Evolutionary conservation across 169 alveolate genomes (phyloP), one percentile per base, ranked within the genome.

Genomic region (Plasmodium inui): DNA sequence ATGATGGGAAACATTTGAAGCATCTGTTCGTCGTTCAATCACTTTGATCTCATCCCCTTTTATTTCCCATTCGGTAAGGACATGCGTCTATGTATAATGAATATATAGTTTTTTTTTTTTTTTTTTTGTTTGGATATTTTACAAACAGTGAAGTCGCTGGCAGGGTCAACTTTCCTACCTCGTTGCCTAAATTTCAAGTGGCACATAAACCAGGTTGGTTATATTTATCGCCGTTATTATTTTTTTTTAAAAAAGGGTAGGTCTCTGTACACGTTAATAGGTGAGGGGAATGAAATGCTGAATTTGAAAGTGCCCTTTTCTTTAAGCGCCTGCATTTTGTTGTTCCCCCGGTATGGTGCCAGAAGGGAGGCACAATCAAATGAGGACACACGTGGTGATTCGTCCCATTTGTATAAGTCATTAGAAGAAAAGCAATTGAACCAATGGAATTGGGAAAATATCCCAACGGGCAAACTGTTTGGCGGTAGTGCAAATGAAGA

Each of bases 301-400:
- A 70, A n/a, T 12, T 19, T 30, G 17, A 83, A 83, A 39, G 70
- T 71, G 46, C 19, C 55, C 34, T 39, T 37, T 83, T 83, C 71
- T 83, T 83, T 83, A 26, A 83, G 32, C 28, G 83, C n/a, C 37
- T 83, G 57, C 34, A 10, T 30, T 41, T 71, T 83, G 46, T 71
- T 67, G 19, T 30, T 39, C n/a, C 53, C 41, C 34, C 10, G 17
- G 50, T 61, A 83, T 28, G 12, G 39, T 55, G 30, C 89, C 78
- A 14, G 8, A 19, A 82, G 37, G 74, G 79, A 17, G 14, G 41
- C 14, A 55, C 30, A 30, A 12, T 17, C 74, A 9, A n/a, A 80
- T n/a, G 30, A 30, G 7, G 89, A 57, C 37, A 19, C 70, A 53
- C 37, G 37, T 41, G 41, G 41, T 32, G 37, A 41, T 57, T 55